These are phyloP conservation scores for Phytophthora agathidicida DNA, from an alignment of 352 stramenopile species.

Conservation along the genomic window DNA sequence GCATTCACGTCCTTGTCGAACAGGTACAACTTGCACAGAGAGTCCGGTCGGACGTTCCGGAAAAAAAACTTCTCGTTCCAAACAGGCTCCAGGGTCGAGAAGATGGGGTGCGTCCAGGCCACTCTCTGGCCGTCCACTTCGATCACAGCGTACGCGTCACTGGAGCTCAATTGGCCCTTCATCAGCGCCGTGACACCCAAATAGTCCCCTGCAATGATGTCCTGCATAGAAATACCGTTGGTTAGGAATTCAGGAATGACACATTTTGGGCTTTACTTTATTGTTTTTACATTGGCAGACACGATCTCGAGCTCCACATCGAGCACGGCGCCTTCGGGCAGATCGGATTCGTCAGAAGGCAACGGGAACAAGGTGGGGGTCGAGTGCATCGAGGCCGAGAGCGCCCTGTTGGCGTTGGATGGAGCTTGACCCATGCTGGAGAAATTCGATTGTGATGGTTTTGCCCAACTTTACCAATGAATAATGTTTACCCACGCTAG, in stretches of 20 bases:
- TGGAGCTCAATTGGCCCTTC: conserved; percentile 40
- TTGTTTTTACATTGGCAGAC: conserved; percentile 37
- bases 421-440: conserved; percentile 35
- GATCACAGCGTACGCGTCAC: conserved; percentile 44
- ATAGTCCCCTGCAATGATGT: conserved; percentile 40
- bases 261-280: too few relatives aligned
- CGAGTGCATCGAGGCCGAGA: neutral
- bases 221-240: conserved; percentile 3
- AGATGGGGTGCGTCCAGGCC: conserved; percentile 43
- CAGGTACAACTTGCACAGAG: conserved; percentile 36
- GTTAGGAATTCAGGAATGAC: too few relatives aligned
- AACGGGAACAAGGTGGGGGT: conserved; percentile 21
- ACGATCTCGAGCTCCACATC: conserved; percentile 45
- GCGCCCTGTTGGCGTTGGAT: conserved; percentile 7
- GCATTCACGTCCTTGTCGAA: conserved; percentile 46
- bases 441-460: conserved; percentile 13
- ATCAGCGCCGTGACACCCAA: conserved; percentile 29
- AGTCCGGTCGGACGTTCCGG: conserved; percentile 32
- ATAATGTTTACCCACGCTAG: conserved; percentile 17
- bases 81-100: conserved; percentile 37
- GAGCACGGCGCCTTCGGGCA: conserved; percentile 22
- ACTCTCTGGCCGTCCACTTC: conserved; percentile 40
- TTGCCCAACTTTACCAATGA: neutral
- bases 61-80: conserved; percentile 52
- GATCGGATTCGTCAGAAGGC: conserved; percentile 21